Evolutionary conservation across 2,329 filamentous ascomycete genomes (phyloP), one percentile per base, ranked within the genome.

Genomic region (Eutypella sp.): DNA sequence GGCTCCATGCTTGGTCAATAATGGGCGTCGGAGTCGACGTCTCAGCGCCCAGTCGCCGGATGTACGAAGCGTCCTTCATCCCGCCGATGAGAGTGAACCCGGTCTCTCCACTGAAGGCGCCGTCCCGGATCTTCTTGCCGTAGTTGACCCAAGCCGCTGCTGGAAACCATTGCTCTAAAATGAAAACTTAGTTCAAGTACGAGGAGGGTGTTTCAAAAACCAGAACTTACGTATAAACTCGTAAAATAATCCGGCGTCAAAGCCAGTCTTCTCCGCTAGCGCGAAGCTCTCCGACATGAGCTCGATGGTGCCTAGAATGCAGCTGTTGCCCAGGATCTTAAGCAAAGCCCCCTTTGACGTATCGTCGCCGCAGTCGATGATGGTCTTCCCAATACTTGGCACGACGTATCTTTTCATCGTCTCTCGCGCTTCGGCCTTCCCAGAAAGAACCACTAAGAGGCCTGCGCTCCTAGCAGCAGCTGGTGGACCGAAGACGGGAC

Each of bases 271-370:
- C 41, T 49, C 47, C 11, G 47, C 44, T 8, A 49, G 38, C n/a
- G 44, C 46, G 15, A 49, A 49, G 27, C 44, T 49, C 27, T 49
- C 47, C 8, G 47, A 49, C 22, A 49, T 39, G 15, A 49, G 41
- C 40, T 49, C 44, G 22, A 49, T 46, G 20, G 47, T 48, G 10
- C 47, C 47, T 16, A 48, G 43, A 18, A 49, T 46, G 24, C 47
- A 49, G 24, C 31, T 49, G 3, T 49, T 49, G 13, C 44, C 47
- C 4, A 49, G 41, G 16, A 49, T 44, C 25, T 49, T 49, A 29
- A 49, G 44, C 22, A 49, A 44, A 22, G 44, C 44, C 5, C 37
- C 47, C 20, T 46, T 49, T 9, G 40, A 27, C 5, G 47, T 46
- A 11, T 46, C 37, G 9, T 41, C 40, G 9, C 45, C 45, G 27